A percentile compares a stretch with the other conserved stretches of the same genome.
Evolutionary conservation across 345 rosid genomes (phyloP).

Genomic region (Melaleuca quinquenervia): DNA sequence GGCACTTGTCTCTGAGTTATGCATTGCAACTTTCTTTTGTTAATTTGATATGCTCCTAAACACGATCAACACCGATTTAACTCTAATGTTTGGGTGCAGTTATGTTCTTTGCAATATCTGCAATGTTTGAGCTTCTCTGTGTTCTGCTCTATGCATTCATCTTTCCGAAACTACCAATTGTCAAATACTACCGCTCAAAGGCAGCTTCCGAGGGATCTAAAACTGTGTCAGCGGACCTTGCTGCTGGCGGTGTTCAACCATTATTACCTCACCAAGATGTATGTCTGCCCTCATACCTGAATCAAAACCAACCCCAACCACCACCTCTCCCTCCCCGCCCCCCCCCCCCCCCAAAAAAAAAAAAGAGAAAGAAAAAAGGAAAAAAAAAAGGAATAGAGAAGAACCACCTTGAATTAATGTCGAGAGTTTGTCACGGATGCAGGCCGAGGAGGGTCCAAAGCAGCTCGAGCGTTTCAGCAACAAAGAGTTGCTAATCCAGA

Average conservation of each 20-base stretch:
- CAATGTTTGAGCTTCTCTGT: conserved; percentile 56
- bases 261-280: conserved; percentile 8
- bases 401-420: not conserved
- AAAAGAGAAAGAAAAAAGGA: not conserved
- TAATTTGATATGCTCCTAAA: not conserved
- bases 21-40: not conserved
- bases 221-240: conserved; percentile 69
- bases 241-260: conserved; percentile 60
- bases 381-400: not conserved
- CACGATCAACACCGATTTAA: not conserved
- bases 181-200: conserved; percentile 69
- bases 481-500: conserved; percentile 35
- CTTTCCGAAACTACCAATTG: conserved; percentile 67
- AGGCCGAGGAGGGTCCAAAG: conserved; percentile 25
- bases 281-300: not conserved
- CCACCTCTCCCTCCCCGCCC: too few species aligned
- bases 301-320: not conserved
- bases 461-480: conserved; percentile 27
- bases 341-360: too few species aligned
- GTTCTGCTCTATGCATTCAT: conserved; percentile 43
- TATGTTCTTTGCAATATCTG: conserved; percentile 47
- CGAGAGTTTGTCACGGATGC: not conserved
- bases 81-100: conserved; percentile 13
- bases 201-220: conserved; percentile 87
- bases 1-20: not conserved